A percentile compares a stretch with the other conserved stretches of the same genome.
Conservation (phyloP, 2,329 filamentous ascomycete species). For the Phyllachora maydis region DNA sequence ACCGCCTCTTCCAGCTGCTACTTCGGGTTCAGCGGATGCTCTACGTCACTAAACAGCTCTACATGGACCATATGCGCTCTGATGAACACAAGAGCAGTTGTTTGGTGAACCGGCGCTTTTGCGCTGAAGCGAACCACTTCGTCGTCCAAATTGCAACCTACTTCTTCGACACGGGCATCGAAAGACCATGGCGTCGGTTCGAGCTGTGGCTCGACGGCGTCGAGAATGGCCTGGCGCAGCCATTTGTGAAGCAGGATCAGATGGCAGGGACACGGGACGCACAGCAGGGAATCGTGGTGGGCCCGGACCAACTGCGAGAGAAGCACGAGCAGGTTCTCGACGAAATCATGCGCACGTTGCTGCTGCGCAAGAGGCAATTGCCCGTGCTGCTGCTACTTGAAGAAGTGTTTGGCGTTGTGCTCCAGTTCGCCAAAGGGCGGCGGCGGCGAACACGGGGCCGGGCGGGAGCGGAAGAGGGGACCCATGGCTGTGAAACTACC, state of each 20-base stretch:
- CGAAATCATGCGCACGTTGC: conserved; percentile 49
- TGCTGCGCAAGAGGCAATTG: conserved; percentile 55
- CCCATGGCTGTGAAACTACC: too few relatives aligned
- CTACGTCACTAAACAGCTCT: conserved; percentile 48
- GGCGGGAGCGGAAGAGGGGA: conserved; percentile 8
- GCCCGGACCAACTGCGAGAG: conserved; percentile 44
- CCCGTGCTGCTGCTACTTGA: conserved; percentile 55
- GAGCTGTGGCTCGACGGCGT: conserved; percentile 42
- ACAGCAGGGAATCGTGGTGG: conserved; percentile 9
- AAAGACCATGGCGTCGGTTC: conserved; percentile 52
- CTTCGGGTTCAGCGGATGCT: conserved; percentile 61
- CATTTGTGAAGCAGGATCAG: neutral
- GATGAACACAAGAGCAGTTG: too few relatives aligned
- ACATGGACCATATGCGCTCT: too few relatives aligned
- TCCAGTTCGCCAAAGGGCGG: conserved; percentile 42
- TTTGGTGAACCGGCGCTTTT: conserved; percentile 35
- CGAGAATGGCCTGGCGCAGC: conserved; percentile 25
- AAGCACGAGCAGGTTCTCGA: conserved; percentile 58
- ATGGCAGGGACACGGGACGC: neutral
- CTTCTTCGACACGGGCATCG: conserved; percentile 61
- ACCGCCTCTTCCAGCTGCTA: conserved; percentile 63
- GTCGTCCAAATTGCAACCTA: conserved; percentile 53
- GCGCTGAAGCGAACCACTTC: conserved; percentile 63
- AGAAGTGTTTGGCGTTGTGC: conserved; percentile 52
- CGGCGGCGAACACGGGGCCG: conserved; percentile 16